Evolutionary conservation across 805 yeast genomes (phyloP).

Genomic region (Metschnikowia corniflorae): DNA sequence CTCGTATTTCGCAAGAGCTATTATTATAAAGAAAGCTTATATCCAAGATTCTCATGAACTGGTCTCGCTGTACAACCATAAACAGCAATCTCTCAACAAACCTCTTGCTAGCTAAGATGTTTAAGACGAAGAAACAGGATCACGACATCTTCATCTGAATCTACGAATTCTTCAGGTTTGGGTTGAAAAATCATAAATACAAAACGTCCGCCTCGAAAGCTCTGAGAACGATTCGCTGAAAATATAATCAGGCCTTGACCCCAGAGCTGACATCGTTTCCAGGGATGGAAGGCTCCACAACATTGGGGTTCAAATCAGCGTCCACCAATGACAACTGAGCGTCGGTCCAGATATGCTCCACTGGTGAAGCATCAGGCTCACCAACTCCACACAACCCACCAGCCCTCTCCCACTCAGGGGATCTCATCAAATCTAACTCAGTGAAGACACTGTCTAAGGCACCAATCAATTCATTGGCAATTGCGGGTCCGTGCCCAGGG

Average conservation of each 20-base stretch:
- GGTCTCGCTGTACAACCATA: too few relatives aligned
- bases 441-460: slow-evolving; percentile 81
- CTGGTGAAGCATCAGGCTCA: slow-evolving; percentile 39
- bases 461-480: slow-evolving; percentile 69
- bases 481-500: slow-evolving; percentile 84
- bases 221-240: too few relatives aligned
- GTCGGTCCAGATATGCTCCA: slow-evolving; percentile 83
- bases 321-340: slow-evolving; percentile 65
- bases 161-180: too few relatives aligned
- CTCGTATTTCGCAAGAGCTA: too few relatives aligned
- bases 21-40: too few relatives aligned
- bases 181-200: too few relatives aligned
- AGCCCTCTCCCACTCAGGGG: slow-evolving; percentile 65
- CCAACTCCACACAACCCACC: slow-evolving; percentile 97
- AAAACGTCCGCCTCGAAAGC: too few relatives aligned
- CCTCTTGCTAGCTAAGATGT: too few relatives aligned
- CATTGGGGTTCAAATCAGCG: slow-evolving; percentile 63
- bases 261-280: slow-evolving; percentile 75
- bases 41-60: too few relatives aligned
- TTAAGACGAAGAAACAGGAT: too few relatives aligned
- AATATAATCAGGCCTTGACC: slow-evolving; percentile 25
- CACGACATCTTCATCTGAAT: too few relatives aligned
- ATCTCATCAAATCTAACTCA: slow-evolving; percentile 70
- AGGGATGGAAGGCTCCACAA: slow-evolving; percentile 56
- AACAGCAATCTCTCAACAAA: too few relatives aligned